Evolutionary conservation across 192 early-diverging fungal genomes (phyloP), one percentile per base, ranked within the genome.

Genomic region (Mortierella alpina): DNA sequence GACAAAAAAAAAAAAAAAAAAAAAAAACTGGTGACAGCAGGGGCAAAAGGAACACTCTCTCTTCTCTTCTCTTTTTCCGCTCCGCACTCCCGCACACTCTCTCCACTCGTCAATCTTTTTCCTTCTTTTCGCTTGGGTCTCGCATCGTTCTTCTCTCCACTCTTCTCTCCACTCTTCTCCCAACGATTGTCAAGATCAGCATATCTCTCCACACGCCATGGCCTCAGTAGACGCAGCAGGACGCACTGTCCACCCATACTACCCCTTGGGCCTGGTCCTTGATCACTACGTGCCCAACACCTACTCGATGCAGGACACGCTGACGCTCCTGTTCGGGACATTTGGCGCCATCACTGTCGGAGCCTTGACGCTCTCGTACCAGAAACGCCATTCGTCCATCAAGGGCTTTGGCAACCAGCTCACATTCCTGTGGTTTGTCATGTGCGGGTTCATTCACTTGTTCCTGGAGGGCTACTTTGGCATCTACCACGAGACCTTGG

Each of bases 381-480:
- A 54, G n/a, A 66, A 68, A 44, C 77, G 77, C 14, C 17, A 68
- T 31, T 64, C 70, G 6, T 68, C 70, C 63, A 49, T 80, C 65
- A 68, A 63, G 55, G 77, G 77, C 12, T 31, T 80, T 23, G 59
- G 59, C 18, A 76, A 70, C 42, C 80, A 78, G 73, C 45, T 88
- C 18, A 78, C 91, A 12, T 92, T 96, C 44, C 67, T 92, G 14
- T 98, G 97, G 97, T 96, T 95, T 74, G 72, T 94, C 53, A 70
- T 92, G 44, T 96, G 90, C 64, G 93, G 92, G 2, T 89, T 88
- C 50, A 93, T 97, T 72, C 97, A 98, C 82, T 70, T 89, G 14
- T 84, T 92, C 50, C 86, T 98, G 1, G 97, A 98, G 84, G 92
- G 92, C 2, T 98, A 96, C 83, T 97, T 93, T 85, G 86, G 92